A percentile compares a stretch with the other conserved stretches of the same genome.
phyloP scores from a whole-genome alignment of 345 rosid genomes.

The Acer yangbiense region DNA sequence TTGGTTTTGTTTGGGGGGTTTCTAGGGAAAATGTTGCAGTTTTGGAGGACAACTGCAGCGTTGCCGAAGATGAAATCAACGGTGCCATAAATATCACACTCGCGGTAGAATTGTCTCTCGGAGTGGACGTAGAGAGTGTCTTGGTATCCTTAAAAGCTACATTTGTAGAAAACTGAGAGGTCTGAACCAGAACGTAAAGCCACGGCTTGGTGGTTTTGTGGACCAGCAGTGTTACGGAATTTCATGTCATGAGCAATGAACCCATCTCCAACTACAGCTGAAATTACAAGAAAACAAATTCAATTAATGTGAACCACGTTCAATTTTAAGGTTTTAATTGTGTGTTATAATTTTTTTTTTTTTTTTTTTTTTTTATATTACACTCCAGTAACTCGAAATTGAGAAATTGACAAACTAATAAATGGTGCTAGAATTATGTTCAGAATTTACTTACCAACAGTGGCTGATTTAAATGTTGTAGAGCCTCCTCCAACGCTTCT shows the following conservation, averaged over 20 bases:
- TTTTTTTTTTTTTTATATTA: no score
- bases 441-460: slow-evolving; percentile 65
- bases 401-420: no score
- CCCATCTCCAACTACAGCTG: slow-evolving; percentile 54
- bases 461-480: slow-evolving; percentile 82
- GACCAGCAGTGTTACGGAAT: slow-evolving; percentile 55
- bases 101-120: slow-evolving; percentile 55
- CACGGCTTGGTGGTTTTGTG: slow-evolving; percentile 50
- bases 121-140: slow-evolving; percentile 68
- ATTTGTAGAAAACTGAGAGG: slow-evolving; percentile 47
- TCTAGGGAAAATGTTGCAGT: slow-evolving; percentile 50
- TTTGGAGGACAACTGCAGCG: slow-evolving; percentile 51
- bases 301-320: no score
- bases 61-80: slow-evolving; percentile 70
- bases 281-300: neutral
- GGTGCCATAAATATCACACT: slow-evolving; percentile 56
- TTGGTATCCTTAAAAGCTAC: slow-evolving; percentile 62
- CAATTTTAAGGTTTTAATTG: no score
- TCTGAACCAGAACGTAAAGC: slow-evolving; percentile 57
- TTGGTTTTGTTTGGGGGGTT: slow-evolving; percentile 45
- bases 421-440: no score
- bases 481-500: slow-evolving; percentile 85
- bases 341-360: no score
- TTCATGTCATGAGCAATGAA: slow-evolving; percentile 56
- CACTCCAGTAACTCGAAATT: no score